Percentiles rank a stretch among this genome's conserved stretches.
These are phyloP conservation scores for Penicillium mononematosum DNA, from an alignment of 495 filamentous ascomycete genomes.

Conservation along the genomic window DNA sequence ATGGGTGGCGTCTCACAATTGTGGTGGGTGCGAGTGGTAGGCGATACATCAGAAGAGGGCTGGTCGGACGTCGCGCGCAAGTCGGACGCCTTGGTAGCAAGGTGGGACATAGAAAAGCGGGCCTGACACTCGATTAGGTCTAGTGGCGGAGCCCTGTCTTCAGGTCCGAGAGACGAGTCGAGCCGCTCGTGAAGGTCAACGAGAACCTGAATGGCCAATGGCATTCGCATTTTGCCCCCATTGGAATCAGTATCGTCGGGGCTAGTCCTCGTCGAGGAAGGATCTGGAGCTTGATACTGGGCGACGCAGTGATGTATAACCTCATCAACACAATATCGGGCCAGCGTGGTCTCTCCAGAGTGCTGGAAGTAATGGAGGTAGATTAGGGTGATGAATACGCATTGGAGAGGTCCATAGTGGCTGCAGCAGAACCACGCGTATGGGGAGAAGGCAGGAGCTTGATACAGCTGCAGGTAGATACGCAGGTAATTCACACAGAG, in stretches of 20 bases:
- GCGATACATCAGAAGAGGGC: background rate
- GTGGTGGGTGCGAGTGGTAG: background rate
- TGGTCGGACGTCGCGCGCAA: background rate
- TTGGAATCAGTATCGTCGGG: background rate
- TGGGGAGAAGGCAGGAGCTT: background rate
- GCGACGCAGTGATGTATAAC: background rate
- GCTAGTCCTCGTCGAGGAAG: background rate
- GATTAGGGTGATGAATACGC: background rate
- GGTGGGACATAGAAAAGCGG: background rate
- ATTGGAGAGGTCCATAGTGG: background rate
- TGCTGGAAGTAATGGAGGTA: background rate
- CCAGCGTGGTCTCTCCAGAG: background rate
- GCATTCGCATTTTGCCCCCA: background rate
- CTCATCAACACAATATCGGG: background rate
- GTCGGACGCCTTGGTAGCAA: background rate
- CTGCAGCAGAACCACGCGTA: background rate
- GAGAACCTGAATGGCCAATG: background rate
- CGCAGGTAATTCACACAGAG: background rate
- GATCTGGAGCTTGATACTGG: background rate
- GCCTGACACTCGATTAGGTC: background rate
- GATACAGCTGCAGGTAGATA: background rate
- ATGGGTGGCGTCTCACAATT: background rate
- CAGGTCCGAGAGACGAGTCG: background rate
- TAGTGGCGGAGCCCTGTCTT: background rate
- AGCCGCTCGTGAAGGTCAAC: background rate